Percentiles rank a stretch among this genome's conserved stretches.
These are phyloP conservation scores for Favolaschia claudopus DNA, from an alignment of 768 basidiomycete genomes.

Conservation along the genomic window DNA sequence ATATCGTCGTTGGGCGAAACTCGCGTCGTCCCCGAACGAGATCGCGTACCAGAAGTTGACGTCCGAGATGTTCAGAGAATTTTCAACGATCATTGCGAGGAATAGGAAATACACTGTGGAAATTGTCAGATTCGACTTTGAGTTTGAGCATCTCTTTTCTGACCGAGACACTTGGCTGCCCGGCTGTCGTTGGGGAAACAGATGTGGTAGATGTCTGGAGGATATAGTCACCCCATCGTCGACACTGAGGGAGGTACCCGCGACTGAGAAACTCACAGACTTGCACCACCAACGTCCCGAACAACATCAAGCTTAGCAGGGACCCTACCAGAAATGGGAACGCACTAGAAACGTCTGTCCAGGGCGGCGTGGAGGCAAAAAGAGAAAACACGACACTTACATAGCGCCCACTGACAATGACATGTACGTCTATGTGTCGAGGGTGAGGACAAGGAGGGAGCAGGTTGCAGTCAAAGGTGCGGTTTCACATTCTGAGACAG, in stretches of 20 bases:
- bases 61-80: constrained; percentile 7
- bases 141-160: no score
- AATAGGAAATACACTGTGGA: constrained; percentile 10
- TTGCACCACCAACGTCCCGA: constrained; percentile 9
- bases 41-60: constrained; percentile 6
- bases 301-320: constrained; percentile 12
- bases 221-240: no score
- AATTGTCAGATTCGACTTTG: background rate
- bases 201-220: constrained; percentile 5
- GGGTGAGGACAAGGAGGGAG: no score
- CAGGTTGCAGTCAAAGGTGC: no score
- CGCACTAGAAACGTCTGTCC: no score
- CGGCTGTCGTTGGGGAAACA: constrained; percentile 1
- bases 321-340: no score
- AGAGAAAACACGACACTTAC: no score
- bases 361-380: no score
- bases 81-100: background rate
- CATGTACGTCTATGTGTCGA: no score
- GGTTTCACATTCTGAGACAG: no score
- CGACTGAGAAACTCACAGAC: background rate
- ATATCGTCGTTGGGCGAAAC: background rate
- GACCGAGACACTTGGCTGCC: background rate
- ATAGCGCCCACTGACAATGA: no score
- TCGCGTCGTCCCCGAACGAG: constrained; percentile 4
- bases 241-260: no score